Evolutionary conservation across 2,329 filamentous ascomycete species (phyloP), one percentile per base, ranked within the genome.

Genomic region (Monilinia vaccinii-corymbosi): DNA sequence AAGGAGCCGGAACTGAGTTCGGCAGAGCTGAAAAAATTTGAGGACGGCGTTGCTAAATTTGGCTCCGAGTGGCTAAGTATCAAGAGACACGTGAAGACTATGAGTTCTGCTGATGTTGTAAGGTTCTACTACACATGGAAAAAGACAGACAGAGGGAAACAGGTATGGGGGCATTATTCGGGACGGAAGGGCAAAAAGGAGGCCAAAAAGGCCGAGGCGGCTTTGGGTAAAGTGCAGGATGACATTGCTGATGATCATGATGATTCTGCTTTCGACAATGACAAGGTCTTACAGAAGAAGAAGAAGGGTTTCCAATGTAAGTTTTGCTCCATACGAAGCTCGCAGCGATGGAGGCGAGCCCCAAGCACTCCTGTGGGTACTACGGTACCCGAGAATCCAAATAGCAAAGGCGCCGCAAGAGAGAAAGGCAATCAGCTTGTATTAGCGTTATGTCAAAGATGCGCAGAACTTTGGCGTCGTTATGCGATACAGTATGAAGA

Each of bases 101-200:
- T 94, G 66, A 84, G 83, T 45, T 85, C 91, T 63, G 85, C 87
- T 55, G 84, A 90, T 61, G 87, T 97, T 63, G 91, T 96, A 31
- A 88, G 94, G 4, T 95, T 89, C 71, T 99, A 97, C 74, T 99
- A 99, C 72, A 89, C 89, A 65, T 99, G 94, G 94, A 99, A 99
- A 76, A 97, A 97, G 75, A 91, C 91, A 0, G 81, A 87, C 2
- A 85, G 87, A 61, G 94, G 94, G 45, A 86, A 83, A 70, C 85
- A 94, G 67, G 85, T 99, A 25, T 97, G 94, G 92, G 91, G 91
- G 62, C 89, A 86, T 65, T 96, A 88, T 68, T 85, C 89, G 55
- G 91, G 89, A 13, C 84, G 93, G 49, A 96, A 95, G 71, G 89
- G 90, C 60, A 95, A 93, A 73, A 96, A 94, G 74, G 90, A 95